phyloP scores from a whole-genome alignment of 192 early-diverging fungal genomes.

The Borealophlyctis nickersoniae region DNA sequence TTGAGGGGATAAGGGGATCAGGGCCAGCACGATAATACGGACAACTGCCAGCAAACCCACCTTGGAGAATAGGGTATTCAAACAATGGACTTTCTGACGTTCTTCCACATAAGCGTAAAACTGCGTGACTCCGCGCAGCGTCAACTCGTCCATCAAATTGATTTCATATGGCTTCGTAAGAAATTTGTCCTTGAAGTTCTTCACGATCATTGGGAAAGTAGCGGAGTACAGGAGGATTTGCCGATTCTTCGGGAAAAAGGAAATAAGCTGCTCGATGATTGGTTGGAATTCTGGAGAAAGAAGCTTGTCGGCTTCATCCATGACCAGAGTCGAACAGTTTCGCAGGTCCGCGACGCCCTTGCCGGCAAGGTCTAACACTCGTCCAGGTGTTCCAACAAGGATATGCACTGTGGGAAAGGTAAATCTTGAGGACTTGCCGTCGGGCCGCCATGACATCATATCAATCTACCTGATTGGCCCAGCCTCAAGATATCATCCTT shows the following conservation, averaged over 20 bases:
- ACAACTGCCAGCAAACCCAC: constrained; percentile 28
- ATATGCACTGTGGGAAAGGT: constrained; percentile 71
- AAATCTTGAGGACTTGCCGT: too few relatives aligned
- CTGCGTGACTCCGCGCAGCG: constrained; percentile 95
- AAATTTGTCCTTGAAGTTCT: constrained; percentile 96
- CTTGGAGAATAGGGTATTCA: constrained; percentile 88
- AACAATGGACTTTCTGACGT: constrained; percentile 94
- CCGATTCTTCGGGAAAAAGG: constrained; percentile 80
- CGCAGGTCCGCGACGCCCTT: constrained; percentile 91
- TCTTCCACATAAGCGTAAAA: constrained; percentile 99
- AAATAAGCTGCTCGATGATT: constrained; percentile 94
- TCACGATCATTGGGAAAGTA: constrained; percentile 97
- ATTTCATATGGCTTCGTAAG: constrained; percentile 97
- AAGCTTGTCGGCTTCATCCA: constrained; percentile 99
- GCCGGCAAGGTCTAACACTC: constrained; percentile 93
- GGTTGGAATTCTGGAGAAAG: constrained; percentile 98
- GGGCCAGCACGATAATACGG: not conserved
- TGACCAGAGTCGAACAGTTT: constrained; percentile 87
- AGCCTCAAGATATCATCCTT: constrained; percentile 99
- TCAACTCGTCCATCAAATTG: constrained; percentile 99
- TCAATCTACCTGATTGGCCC: constrained; percentile 63
- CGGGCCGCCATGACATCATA: too few relatives aligned
- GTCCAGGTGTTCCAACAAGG: constrained; percentile 94
- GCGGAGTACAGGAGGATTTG: constrained; percentile 97
- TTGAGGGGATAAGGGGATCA: not conserved